A percentile compares a stretch with the other conserved stretches of the same genome.
Evolutionary conservation across 768 basidiomycete species (phyloP).

Genomic region (Leccinum subtestaceum): DNA sequence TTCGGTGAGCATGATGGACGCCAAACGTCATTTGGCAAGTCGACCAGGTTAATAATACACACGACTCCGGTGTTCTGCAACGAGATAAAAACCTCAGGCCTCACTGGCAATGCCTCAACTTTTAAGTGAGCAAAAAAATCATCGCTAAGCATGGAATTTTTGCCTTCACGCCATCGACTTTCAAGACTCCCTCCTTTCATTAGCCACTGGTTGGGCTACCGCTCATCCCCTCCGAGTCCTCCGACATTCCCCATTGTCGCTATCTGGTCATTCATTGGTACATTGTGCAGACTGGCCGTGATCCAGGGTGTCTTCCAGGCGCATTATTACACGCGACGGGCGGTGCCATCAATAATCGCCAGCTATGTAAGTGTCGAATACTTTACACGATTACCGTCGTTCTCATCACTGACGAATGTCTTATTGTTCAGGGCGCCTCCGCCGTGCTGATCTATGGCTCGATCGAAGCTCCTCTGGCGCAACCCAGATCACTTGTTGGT

Average conservation of each 20-base stretch:
- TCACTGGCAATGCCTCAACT: no score
- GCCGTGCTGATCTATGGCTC: constrained; percentile 55
- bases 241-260: neutral
- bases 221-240: constrained; percentile 7
- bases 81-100: no score
- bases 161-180: neutral
- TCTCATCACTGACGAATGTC: neutral
- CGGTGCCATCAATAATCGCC: constrained; percentile 29
- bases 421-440: constrained; percentile 46
- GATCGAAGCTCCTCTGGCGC: constrained; percentile 51
- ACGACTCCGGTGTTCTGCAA: no score
- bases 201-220: constrained; percentile 15
- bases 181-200: constrained; percentile 1
- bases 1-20: no score
- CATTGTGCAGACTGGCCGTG: constrained; percentile 47
- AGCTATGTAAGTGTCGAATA: constrained; percentile 19
- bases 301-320: constrained; percentile 52
- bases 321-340: constrained; percentile 44
- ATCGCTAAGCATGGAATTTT: neutral
- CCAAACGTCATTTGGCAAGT: no score
- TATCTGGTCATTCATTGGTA: constrained; percentile 50
- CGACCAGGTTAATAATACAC: no score
- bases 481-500: constrained; percentile 51
- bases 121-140: neutral
- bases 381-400: neutral